These are phyloP conservation scores for Fusarium xyrophilum DNA, from an alignment of 2,329 filamentous ascomycete species.

Conservation along the genomic window DNA sequence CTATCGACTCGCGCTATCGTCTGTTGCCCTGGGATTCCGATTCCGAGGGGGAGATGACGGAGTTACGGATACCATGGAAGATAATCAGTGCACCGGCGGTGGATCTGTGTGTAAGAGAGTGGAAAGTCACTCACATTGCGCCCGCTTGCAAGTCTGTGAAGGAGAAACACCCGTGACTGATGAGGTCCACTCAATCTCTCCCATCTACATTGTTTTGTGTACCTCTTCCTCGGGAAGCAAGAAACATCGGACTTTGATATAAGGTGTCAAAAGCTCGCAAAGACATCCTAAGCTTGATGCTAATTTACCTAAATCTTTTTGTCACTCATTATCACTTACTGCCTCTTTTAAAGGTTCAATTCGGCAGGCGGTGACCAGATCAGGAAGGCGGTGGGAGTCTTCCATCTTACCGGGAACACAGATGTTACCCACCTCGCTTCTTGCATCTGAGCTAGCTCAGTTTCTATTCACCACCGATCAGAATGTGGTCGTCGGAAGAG, in stretches of 20 bases:
- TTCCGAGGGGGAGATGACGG: neutral
- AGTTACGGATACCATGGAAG: no score
- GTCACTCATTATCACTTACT: neutral
- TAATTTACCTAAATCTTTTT: neutral
- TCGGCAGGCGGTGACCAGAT: neutral
- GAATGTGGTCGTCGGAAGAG: conserved; percentile 45
- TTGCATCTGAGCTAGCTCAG: neutral
- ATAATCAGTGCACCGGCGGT: no score
- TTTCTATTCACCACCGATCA: neutral
- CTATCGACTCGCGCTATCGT: neutral
- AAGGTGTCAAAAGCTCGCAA: neutral
- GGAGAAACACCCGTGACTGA: no score
- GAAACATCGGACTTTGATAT: neutral
- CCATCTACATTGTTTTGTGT: neutral
- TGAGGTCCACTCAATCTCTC: neutral
- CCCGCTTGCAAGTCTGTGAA: neutral
- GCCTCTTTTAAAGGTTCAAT: neutral
- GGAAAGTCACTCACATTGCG: neutral
- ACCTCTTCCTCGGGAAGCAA: neutral
- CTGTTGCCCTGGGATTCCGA: neutral
- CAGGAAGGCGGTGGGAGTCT: neutral
- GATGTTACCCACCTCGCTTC: neutral
- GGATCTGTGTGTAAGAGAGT: neutral
- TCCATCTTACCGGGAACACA: neutral
- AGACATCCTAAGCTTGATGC: neutral